These are phyloP conservation scores for Thalassiosira mediterranea DNA, from an alignment of 352 stramenopile genomes.

Conservation along the genomic window DNA sequence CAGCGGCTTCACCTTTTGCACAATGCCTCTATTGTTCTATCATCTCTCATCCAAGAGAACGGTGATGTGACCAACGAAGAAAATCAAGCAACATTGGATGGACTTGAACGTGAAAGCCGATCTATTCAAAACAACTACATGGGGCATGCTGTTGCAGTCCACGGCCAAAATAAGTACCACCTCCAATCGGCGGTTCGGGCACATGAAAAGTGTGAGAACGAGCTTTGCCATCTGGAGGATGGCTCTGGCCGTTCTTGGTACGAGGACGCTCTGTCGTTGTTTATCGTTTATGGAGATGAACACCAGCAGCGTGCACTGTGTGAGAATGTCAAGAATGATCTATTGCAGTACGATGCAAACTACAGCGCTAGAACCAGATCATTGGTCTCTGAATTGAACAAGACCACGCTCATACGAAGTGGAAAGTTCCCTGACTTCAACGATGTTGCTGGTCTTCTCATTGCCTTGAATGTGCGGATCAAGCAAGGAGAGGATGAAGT, in stretches of 20 bases:
- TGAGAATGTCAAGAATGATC: constrained; percentile 39
- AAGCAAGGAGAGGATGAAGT: constrained; percentile 31
- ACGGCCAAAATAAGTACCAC: constrained; percentile 37
- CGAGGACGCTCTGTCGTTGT: constrained; percentile 48
- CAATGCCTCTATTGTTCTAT: constrained; percentile 50
- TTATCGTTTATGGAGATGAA: constrained; percentile 38
- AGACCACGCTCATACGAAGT: constrained; percentile 25
- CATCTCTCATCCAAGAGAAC: constrained; percentile 38
- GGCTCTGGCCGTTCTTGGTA: constrained; percentile 56
- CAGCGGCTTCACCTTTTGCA: constrained; percentile 65
- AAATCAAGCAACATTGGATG: constrained; percentile 10
- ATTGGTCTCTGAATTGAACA: background rate
- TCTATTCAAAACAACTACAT: constrained; percentile 26
- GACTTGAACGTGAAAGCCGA: constrained; percentile 17
- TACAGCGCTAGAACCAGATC: constrained; percentile 15
- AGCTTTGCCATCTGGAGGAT: constrained; percentile 27
- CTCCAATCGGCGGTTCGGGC: constrained; percentile 13
- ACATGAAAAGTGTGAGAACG: constrained; percentile 18
- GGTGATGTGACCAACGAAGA: background rate
- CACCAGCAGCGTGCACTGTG: constrained; percentile 36
- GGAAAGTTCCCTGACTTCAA: constrained; percentile 62
- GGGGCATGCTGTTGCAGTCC: constrained; percentile 28
- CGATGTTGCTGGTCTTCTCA: constrained; percentile 50
- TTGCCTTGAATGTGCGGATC: constrained; percentile 48
- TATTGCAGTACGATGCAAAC: constrained; percentile 37